Percentiles rank a stretch among this genome's conserved stretches.
phyloP scores from a whole-genome alignment of 1,284 basidiomycete species.

The Uromyces viciae-fabae region DNA sequence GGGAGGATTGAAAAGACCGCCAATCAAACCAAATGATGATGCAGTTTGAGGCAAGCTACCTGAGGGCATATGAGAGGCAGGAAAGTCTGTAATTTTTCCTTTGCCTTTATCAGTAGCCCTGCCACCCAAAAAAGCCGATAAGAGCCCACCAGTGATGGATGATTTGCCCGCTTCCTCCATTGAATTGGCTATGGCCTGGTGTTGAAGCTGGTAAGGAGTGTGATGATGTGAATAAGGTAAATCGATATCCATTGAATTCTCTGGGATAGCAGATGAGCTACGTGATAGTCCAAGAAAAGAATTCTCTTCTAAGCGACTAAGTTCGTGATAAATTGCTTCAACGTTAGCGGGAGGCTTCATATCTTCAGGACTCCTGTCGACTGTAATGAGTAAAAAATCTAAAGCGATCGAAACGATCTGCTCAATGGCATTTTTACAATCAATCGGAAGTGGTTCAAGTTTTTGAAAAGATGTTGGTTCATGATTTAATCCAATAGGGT shows the following conservation, averaged over 20 bases:
- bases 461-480: constrained; percentile 46
- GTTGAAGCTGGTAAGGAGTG: constrained; percentile 32
- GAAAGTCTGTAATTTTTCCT: constrained; percentile 34
- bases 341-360: constrained; percentile 31
- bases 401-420: constrained; percentile 71
- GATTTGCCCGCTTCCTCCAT: constrained; percentile 24
- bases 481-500: constrained; percentile 45
- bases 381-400: constrained; percentile 76
- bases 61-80: neutral
- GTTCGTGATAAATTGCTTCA: constrained; percentile 36
- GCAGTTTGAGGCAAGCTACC: neutral
- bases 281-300: constrained; percentile 30
- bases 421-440: constrained; percentile 68
- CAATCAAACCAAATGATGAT: constrained; percentile 13
- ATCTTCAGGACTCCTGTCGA: constrained; percentile 39
- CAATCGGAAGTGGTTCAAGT: constrained; percentile 55
- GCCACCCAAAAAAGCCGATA: constrained; percentile 28
- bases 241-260: constrained; percentile 42
- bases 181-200: constrained; percentile 19
- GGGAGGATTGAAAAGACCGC: constrained; percentile 6
- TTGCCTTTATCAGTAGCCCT: constrained; percentile 32
- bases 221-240: constrained; percentile 19
- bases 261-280: constrained; percentile 15
- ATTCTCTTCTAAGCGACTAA: constrained; percentile 38
- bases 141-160: constrained; percentile 21